Evolutionary conservation across 768 basidiomycete species (phyloP).

Genomic region (Hypholoma fasciculare): DNA sequence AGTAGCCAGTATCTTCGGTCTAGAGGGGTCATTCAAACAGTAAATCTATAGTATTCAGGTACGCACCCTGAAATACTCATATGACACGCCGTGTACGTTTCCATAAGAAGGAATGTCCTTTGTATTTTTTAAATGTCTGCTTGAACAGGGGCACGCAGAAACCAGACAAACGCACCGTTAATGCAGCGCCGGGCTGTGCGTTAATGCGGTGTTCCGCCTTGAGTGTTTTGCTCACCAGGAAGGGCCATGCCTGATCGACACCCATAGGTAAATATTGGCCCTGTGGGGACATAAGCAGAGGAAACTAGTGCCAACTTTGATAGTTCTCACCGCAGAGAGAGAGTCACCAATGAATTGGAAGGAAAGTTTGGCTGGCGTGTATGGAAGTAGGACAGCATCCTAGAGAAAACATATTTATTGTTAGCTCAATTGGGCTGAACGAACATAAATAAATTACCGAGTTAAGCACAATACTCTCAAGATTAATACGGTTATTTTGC

Average conservation of each 20-base stretch:
- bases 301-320: not conserved
- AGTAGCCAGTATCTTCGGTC: constrained; percentile 60
- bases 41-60: not conserved
- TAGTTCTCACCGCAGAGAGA: constrained; percentile 45
- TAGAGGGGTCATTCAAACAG: constrained; percentile 14
- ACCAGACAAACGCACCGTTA: constrained; percentile 31
- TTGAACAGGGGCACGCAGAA: not conserved
- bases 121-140: not conserved
- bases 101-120: constrained; percentile 54
- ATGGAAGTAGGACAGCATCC: constrained; percentile 48
- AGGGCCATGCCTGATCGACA: constrained; percentile 59
- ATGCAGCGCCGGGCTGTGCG: constrained; percentile 55
- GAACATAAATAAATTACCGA: constrained; percentile 25
- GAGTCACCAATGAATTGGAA: constrained; percentile 65
- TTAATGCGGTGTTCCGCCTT: constrained; percentile 52
- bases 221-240: constrained; percentile 49
- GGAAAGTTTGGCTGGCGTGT: constrained; percentile 40
- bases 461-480: constrained; percentile 48
- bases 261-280: constrained; percentile 55
- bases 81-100: constrained; percentile 52
- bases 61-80: constrained; percentile 47
- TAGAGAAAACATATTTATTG: constrained; percentile 12
- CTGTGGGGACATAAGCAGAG: constrained; percentile 23
- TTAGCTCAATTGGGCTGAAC: not conserved
- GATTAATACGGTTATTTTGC: constrained; percentile 58